Conservation (phyloP, 371 early-diverging fungal genomes). For the Blakeslea trispora region DNA sequence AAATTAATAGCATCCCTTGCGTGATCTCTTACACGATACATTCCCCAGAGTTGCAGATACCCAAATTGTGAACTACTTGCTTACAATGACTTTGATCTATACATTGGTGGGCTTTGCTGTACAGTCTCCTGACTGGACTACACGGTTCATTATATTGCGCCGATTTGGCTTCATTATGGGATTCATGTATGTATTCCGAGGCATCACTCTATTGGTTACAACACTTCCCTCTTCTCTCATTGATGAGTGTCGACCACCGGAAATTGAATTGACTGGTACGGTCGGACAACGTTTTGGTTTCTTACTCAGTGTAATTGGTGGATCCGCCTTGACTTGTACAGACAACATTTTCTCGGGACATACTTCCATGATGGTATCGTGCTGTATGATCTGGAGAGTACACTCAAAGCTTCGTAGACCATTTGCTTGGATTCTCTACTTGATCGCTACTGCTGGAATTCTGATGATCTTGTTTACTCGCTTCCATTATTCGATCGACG, state of each 20-base stretch:
- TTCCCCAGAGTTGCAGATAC: slow-evolving; percentile 34
- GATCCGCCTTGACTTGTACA: slow-evolving; percentile 60
- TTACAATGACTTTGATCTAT: slow-evolving; percentile 47
- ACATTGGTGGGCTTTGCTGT: slow-evolving; percentile 47
- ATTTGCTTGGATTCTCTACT: slow-evolving; percentile 52
- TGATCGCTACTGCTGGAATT: slow-evolving; percentile 54
- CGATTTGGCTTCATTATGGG: slow-evolving; percentile 64
- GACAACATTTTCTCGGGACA: slow-evolving; percentile 81
- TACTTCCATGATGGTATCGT: slow-evolving; percentile 60
- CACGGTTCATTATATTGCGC: slow-evolving; percentile 57
- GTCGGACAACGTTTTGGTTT: slow-evolving; percentile 32
- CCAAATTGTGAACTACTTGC: slow-evolving; percentile 49
- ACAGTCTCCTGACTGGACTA: slow-evolving; percentile 53
- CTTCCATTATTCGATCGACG: slow-evolving; percentile 73
- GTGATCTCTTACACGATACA: slow-evolving; percentile 39
- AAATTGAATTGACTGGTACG: slow-evolving; percentile 26
- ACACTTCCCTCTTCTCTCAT: slow-evolving; percentile 66
- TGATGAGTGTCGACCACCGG: slow-evolving; percentile 49
- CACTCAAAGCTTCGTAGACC: slow-evolving; percentile 54
- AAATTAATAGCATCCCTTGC: slow-evolving; percentile 29
- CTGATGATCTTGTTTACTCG: slow-evolving; percentile 64
- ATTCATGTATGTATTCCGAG: slow-evolving; percentile 59
- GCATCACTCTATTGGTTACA: slow-evolving; percentile 66
- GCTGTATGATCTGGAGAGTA: slow-evolving; percentile 65
- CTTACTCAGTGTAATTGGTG: slow-evolving; percentile 26